These are phyloP conservation scores for Gossypium stocksii DNA, from an alignment of 345 rosid species.

Conservation along the genomic window DNA sequence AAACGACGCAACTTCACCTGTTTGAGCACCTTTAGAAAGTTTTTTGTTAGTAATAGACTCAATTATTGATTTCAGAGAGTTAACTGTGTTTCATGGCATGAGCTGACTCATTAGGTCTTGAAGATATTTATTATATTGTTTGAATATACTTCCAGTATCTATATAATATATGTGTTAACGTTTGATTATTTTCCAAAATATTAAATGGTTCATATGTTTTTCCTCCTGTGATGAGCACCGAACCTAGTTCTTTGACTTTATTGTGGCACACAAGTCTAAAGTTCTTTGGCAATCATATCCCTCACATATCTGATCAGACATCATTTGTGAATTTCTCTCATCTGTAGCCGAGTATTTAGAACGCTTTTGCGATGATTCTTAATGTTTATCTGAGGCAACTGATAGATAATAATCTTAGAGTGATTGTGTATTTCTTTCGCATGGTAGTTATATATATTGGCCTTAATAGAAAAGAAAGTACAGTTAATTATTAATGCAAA, in stretches of 20 bases:
- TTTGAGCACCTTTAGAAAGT: not conserved
- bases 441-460: slow-evolving; percentile 7
- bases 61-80: not conserved
- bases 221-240: not conserved
- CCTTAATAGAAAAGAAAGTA: not conserved
- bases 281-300: not conserved
- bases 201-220: not conserved
- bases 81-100: not conserved
- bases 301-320: not conserved
- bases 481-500: not conserved
- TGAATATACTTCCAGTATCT: not conserved
- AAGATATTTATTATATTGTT: not conserved
- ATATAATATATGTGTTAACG: not conserved
- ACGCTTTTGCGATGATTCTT: not conserved
- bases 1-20: not conserved
- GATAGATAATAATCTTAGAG: not conserved
- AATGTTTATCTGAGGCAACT: slow-evolving; percentile 7
- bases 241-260: not conserved
- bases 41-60: not conserved
- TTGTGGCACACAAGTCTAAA: not conserved
- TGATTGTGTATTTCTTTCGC: not conserved
- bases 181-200: not conserved
- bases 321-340: not conserved
- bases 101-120: not conserved
- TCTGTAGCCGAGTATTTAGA: not conserved